Evolutionary conservation across 176 grass and related monocot genomes (phyloP).

Genomic region (Urochloa ruziziensis): DNA sequence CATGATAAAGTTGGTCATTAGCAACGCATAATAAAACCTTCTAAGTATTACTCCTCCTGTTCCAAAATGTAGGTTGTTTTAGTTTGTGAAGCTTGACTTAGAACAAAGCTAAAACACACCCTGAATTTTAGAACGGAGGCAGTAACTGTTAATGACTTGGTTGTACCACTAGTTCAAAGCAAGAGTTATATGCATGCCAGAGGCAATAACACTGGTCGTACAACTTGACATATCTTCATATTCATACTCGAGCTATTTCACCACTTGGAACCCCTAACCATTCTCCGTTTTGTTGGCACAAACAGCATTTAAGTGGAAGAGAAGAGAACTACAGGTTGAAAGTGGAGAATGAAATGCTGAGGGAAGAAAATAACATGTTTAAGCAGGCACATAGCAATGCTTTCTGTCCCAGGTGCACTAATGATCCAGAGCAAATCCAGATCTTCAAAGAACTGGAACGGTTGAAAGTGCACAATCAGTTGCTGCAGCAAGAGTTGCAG

Average conservation of each 20-base stretch:
- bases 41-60: background rate
- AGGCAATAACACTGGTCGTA: background rate
- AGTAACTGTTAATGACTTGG: too few species aligned
- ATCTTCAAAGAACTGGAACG: constrained; percentile 27
- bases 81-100: too few species aligned
- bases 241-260: background rate
- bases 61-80: too few species aligned
- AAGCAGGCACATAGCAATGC: background rate
- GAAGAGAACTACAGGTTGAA: constrained; percentile 59
- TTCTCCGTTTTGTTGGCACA: background rate
- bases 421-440: background rate
- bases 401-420: constrained; percentile 33
- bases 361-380: constrained; percentile 40
- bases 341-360: constrained; percentile 52
- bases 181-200: background rate
- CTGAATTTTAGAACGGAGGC: too few species aligned
- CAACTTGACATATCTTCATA: background rate
- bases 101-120: too few species aligned
- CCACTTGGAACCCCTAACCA: constrained; percentile 10
- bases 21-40: background rate
- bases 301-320: constrained; percentile 38
- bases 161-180: background rate
- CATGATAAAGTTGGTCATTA: background rate
- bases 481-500: constrained; percentile 41
- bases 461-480: constrained; percentile 30